phyloP scores from a whole-genome alignment of 225 moss, liverwort and hornwort genomes.

The Sphagnum contortum region DNA sequence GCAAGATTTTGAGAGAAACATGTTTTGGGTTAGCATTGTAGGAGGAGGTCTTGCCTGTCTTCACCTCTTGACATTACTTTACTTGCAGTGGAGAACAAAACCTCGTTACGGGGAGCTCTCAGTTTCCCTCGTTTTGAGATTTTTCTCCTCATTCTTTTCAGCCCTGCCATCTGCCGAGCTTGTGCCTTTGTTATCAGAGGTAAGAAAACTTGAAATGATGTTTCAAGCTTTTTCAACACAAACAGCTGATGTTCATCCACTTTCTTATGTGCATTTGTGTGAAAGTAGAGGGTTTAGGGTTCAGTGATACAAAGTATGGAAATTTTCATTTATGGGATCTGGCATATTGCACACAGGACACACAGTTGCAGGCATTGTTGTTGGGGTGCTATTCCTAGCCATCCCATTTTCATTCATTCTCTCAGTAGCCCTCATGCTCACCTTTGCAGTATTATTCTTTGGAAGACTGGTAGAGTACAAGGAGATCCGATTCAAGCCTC shows the following conservation, averaged over 20 bases:
- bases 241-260: too few relatives aligned
- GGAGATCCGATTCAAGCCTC: slow-evolving; percentile 30
- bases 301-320: too few relatives aligned
- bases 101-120: slow-evolving; percentile 53
- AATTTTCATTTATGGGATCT: too few relatives aligned
- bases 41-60: slow-evolving; percentile 51
- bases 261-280: not conserved
- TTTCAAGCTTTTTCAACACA: too few relatives aligned
- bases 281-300: not conserved
- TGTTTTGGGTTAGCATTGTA: slow-evolving; percentile 76
- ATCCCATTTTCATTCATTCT: slow-evolving; percentile 54
- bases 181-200: slow-evolving; percentile 73
- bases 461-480: slow-evolving; percentile 63
- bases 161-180: slow-evolving; percentile 78
- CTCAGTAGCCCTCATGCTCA: slow-evolving; percentile 49
- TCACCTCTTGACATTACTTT: slow-evolving; percentile 48
- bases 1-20: slow-evolving; percentile 66
- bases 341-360: slow-evolving; percentile 32
- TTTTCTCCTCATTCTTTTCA: slow-evolving; percentile 61
- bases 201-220: slow-evolving; percentile 9
- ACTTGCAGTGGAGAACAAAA: slow-evolving; percentile 69
- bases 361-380: slow-evolving; percentile 59
- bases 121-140: slow-evolving; percentile 89
- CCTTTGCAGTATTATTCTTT: slow-evolving; percentile 50
- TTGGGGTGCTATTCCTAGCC: slow-evolving; percentile 58